phyloP scores from a whole-genome alignment of 495 filamentous ascomycete species.

The Penicillium subrubescens region DNA sequence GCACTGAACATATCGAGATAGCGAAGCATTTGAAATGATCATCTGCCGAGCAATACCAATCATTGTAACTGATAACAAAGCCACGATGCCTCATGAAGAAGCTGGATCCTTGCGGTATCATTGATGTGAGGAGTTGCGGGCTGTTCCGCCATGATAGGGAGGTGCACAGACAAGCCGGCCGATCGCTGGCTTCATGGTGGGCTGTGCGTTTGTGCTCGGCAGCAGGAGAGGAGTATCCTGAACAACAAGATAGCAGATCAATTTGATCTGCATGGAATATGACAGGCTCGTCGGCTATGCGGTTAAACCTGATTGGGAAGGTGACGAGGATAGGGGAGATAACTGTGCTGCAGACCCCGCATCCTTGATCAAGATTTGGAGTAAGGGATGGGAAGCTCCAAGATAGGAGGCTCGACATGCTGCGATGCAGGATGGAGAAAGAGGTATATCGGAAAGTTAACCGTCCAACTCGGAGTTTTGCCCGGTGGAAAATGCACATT shows the following conservation, averaged over 20 bases:
- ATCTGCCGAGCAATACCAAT: slow-evolving; percentile 1
- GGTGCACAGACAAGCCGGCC: slow-evolving; percentile 7
- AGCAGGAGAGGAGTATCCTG: not conserved
- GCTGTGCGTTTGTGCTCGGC: not conserved
- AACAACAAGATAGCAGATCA: not conserved
- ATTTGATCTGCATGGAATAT: not conserved
- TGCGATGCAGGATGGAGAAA: not conserved
- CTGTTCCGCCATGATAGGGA: slow-evolving; percentile 11
- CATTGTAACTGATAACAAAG: slow-evolving; percentile 18
- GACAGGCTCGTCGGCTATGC: slow-evolving; percentile 7
- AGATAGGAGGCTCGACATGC: not conserved
- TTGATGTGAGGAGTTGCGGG: slow-evolving; percentile 11
- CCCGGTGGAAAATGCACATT: not conserved
- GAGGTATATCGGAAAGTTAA: not conserved
- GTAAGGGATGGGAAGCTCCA: not conserved
- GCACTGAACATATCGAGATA: slow-evolving; percentile 1
- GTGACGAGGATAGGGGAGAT: slow-evolving; percentile 9
- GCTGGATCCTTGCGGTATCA: slow-evolving; percentile 2
- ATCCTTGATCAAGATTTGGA: not conserved
- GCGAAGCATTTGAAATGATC: not conserved
- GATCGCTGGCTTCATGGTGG: slow-evolving; percentile 6
- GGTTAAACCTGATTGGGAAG: slow-evolving; percentile 22
- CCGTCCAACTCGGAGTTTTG: not conserved
- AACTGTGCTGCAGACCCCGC: slow-evolving; percentile 11
- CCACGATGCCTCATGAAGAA: slow-evolving; percentile 17